Base-by-base conservation (phyloP, 2,329 filamentous ascomycete genomes). In the Tolypocladium paradoxum region DNA sequence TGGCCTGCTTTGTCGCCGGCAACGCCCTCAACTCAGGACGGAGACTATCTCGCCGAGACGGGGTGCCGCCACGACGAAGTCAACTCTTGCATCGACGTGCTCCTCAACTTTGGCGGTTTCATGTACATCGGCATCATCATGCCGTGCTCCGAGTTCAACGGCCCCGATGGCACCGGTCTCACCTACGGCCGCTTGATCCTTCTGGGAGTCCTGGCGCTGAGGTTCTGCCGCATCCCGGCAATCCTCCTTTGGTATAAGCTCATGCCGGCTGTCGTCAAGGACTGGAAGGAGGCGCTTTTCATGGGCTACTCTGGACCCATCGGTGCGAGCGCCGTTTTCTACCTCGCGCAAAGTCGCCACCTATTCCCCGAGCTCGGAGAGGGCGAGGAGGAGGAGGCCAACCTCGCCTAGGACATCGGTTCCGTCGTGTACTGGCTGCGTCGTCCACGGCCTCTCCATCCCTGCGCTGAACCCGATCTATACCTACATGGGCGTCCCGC, bases 241-340 rank as follows among this genome's bases (percentile, higher is more conserved):
- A 73, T 82, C 11, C 62, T 83, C 49, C 50, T 76, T 11, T 68
- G 72, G 1, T 83, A 82, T 63, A 78, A 76, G 57, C 65, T 79
- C 7, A 79, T 83, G 75, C 77, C 78, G 0, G 66, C 66, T 2
- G 70, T 75, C 0, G 72, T 76, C 53, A 71, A 72, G n/a, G 66
- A 73, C 58, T 81, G 74, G 70, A 78, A 76, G 57, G 79, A 83
- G 55, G 80, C 79, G 0, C 60, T 83, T 0, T 83, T 83, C 54
- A 79, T 83, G 77, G 80, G 80, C 0, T 82, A 82, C 55, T 90
- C 91, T 59, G 87, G 87, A 0, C 87, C 87, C 0, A 90, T 90
- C 48, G 87, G 87, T 2, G 85, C 88, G 9, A 85, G 83, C 22
- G 87, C 87, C 0, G 77, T 89, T 27, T 90, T 90, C 65, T 90